These are phyloP conservation scores for Fusarium austroafricanum DNA, from an alignment of 2,329 filamentous ascomycete genomes.

Conservation along the genomic window DNA sequence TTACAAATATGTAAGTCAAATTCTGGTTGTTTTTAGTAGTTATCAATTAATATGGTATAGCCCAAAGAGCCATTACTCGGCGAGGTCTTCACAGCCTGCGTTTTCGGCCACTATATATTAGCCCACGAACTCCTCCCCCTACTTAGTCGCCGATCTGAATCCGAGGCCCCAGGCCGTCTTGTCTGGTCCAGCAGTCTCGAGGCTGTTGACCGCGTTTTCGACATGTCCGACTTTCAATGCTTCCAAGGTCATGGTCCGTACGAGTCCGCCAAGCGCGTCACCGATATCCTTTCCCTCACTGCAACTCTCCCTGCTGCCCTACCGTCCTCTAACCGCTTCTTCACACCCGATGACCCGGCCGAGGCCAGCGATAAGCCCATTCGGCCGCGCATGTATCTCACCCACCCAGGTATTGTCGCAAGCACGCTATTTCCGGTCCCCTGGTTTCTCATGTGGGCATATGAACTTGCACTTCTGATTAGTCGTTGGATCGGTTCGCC, in stretches of 20 bases:
- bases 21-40: background rate
- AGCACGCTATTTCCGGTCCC: constrained; percentile 84
- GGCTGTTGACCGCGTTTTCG: constrained; percentile 65
- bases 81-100: constrained; percentile 88
- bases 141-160: constrained; percentile 63
- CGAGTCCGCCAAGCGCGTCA: constrained; percentile 88
- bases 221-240: constrained; percentile 80
- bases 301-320: constrained; percentile 72
- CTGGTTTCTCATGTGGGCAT: constrained; percentile 75
- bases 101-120: constrained; percentile 95
- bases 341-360: constrained; percentile 52
- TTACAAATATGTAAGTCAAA: constrained; percentile 51
- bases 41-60: constrained; percentile 52
- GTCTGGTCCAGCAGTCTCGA: constrained; percentile 92
- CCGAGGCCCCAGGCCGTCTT: constrained; percentile 70
- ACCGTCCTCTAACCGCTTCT: constrained; percentile 68
- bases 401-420: constrained; percentile 87
- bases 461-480: constrained; percentile 75
- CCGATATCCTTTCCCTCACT: constrained; percentile 84
- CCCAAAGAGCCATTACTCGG: constrained; percentile 71
- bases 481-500: constrained; percentile 84
- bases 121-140: constrained; percentile 83
- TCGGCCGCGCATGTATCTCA: constrained; percentile 76
- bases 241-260: constrained; percentile 74
- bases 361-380: constrained; percentile 42